These are phyloP conservation scores for Monilinia vaccinii-corymbosi DNA, from an alignment of 2,329 filamentous ascomycete genomes.

Conservation along the genomic window DNA sequence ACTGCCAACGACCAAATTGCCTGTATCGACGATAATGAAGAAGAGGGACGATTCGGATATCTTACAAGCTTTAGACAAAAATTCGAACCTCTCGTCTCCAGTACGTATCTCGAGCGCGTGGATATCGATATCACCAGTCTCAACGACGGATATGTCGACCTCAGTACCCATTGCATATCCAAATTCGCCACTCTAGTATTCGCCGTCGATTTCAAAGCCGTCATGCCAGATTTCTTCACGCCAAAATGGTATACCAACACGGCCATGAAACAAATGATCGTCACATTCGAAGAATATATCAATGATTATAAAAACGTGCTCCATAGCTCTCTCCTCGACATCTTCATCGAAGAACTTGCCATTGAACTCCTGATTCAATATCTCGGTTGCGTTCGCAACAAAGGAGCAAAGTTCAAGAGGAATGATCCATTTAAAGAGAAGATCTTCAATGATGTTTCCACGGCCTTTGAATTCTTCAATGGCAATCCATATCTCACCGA, in stretches of 20 bases:
- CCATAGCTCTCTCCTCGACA: conserved; percentile 79
- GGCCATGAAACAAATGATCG: conserved; percentile 87
- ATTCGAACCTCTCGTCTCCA: conserved; percentile 70
- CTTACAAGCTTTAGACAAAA: conserved; percentile 78
- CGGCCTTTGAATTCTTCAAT: conserved; percentile 83
- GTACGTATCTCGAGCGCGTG: conserved; percentile 68
- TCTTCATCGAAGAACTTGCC: conserved; percentile 86
- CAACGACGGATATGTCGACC: conserved; percentile 87
- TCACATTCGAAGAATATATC: conserved; percentile 93
- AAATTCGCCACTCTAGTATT: conserved; percentile 85
- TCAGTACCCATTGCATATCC: conserved; percentile 85
- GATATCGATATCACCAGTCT: conserved; percentile 64
- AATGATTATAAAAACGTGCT: conserved; percentile 76
- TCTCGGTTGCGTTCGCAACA: conserved; percentile 77
- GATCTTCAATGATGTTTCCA: conserved; percentile 84
- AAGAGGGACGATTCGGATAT: conserved; percentile 67
- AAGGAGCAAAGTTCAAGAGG: conserved; percentile 78
- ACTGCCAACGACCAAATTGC: conserved; percentile 98
- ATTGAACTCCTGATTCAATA: conserved; percentile 87
- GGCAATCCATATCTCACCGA: conserved; percentile 49
- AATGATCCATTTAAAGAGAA: conserved; percentile 84
- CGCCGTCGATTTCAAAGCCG: conserved; percentile 74
- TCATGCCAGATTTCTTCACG: conserved; percentile 87
- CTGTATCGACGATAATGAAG: conserved; percentile 87
- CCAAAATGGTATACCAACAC: conserved; percentile 78